Base-by-base conservation (phyloP, 371 early-diverging fungal genomes). In the Mucor lusitanicus region DNA sequence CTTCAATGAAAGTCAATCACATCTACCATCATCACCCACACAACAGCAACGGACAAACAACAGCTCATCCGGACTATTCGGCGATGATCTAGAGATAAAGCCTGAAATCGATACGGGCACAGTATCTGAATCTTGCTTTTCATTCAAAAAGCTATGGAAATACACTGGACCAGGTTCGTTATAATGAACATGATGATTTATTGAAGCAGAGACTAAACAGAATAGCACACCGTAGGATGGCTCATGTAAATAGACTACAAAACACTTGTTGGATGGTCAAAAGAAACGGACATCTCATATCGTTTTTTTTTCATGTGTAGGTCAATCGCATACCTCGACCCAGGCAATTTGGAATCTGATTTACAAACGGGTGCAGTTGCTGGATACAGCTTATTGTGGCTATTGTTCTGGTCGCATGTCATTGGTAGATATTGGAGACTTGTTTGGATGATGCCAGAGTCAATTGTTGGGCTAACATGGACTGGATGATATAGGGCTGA, bases 261-360 rank as follows among this genome's bases (percentile, higher is more conserved):
- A 1, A 4, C 6, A 6, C 46, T 46, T 46, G 21, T 46, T 21
- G 21, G 46, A 46, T 46, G 46, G 7, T 35, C 12, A 33, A 12
- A n/a, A 42, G 9, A 53, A 48, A 35, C n/a, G n/a, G n/a, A 54
- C n/a, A 0, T 3, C 44, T 12, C 21, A 61, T 39, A 6, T 28
- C 15, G 1, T 35, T 58, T 19, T n/a, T 19, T n/a, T 12, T 35
- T 55, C 12, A 55, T 19, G 4, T 61, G 7, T 68, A 88, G 89
- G 87, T 86, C 88, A 17, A 86, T 91, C 61, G 92, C 90, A 4
- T 87, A 89, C 68, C 79, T 92, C 8, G 92, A 92, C 73, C 91
- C 91, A n/a, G 92, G 92, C 12, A 92, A 91, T 59, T 74, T 90
- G 5, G 91, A 90, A 67, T 88, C 88, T 35, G 91, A 92, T 77